Percentiles rank a stretch among this genome's conserved stretches.
Conservation (phyloP, 495 filamentous ascomycete species). For the Neurospora cerealis region DNA sequence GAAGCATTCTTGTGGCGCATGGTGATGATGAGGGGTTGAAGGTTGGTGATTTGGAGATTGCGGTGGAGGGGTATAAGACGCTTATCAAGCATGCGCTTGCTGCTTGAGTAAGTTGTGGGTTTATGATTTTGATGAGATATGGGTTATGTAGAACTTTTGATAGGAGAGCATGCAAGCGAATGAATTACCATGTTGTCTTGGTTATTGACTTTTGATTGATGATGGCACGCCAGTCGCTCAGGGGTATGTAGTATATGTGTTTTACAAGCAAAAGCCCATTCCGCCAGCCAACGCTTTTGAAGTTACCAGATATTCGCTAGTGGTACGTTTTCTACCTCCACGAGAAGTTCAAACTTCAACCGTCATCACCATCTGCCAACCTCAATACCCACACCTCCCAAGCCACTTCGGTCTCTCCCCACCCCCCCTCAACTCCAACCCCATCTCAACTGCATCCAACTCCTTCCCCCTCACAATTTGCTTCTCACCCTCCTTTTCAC, state of each 20-base stretch:
- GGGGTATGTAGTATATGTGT: background rate
- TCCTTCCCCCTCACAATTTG: conserved; percentile 4
- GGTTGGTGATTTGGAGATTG: conserved; percentile 54
- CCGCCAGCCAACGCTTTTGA: background rate
- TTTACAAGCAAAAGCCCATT: background rate
- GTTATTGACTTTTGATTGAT: background rate
- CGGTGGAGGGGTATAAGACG: conserved; percentile 62
- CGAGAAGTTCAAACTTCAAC: background rate
- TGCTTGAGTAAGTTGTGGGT: background rate
- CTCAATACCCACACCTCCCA: background rate
- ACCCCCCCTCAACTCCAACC: conserved; percentile 2
- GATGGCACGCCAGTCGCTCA: background rate
- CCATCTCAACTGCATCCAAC: conserved; percentile 13
- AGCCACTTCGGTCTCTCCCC: background rate
- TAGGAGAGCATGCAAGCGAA: background rate
- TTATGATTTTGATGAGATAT: background rate
- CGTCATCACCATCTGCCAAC: background rate
- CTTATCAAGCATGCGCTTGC: conserved; percentile 36
- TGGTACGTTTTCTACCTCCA: background rate
- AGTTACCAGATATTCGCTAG: background rate
- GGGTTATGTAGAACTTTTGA: background rate
- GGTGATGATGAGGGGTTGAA: conserved; percentile 72
- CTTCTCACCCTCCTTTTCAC: background rate
- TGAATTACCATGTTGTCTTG: background rate
- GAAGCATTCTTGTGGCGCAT: conserved; percentile 82